A percentile compares a stretch with the other conserved stretches of the same genome.
Conservation (phyloP, 768 basidiomycete genomes). For the Agrocybe pediades region DNA sequence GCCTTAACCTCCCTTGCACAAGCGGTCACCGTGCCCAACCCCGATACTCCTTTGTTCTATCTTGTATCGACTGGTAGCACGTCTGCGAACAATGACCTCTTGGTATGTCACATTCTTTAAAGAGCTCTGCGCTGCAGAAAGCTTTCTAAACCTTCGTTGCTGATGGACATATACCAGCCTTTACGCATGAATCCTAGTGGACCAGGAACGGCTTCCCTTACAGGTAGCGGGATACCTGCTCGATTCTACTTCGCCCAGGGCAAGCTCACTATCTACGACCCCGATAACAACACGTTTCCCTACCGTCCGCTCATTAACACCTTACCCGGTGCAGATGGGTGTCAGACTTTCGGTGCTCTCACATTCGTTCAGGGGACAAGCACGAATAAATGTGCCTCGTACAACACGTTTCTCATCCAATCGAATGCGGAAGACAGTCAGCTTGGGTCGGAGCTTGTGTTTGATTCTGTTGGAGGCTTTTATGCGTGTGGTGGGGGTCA, state of each 20-base stretch:
- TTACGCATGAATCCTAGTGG: slow-evolving; percentile 27
- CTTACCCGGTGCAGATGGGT: slow-evolving; percentile 20
- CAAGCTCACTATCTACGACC: slow-evolving; percentile 19
- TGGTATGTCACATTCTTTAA: slow-evolving; percentile 13
- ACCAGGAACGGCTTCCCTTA: slow-evolving; percentile 24
- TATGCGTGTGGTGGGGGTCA: slow-evolving; percentile 26
- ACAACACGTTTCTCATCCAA: slow-evolving; percentile 26
- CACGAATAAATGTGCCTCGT: slow-evolving; percentile 33
- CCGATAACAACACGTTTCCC: slow-evolving; percentile 13
- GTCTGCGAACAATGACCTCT: slow-evolving; percentile 25
- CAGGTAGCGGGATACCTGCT: slow-evolving; percentile 26
- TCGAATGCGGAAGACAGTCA: slow-evolving; percentile 30
- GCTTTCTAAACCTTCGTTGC: too few species aligned
- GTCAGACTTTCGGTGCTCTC: slow-evolving; percentile 27
- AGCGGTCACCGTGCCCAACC: slow-evolving; percentile 24
- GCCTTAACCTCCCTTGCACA: slow-evolving; percentile 7
- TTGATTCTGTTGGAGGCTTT: slow-evolving; percentile 30
- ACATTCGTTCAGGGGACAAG: slow-evolving; percentile 26
- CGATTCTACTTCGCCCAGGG: slow-evolving; percentile 35
- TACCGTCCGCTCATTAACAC: slow-evolving; percentile 23
- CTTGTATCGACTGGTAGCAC: slow-evolving; percentile 27
- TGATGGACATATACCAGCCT: slow-evolving; percentile 20
- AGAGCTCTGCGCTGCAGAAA: not conserved
- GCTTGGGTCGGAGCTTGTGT: slow-evolving; percentile 28
- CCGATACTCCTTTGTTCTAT: slow-evolving; percentile 35